Percentiles rank a stretch among this genome's conserved stretches.
Evolutionary conservation across 345 rosid genomes (phyloP).

Genomic region (Pistacia atlantica): DNA sequence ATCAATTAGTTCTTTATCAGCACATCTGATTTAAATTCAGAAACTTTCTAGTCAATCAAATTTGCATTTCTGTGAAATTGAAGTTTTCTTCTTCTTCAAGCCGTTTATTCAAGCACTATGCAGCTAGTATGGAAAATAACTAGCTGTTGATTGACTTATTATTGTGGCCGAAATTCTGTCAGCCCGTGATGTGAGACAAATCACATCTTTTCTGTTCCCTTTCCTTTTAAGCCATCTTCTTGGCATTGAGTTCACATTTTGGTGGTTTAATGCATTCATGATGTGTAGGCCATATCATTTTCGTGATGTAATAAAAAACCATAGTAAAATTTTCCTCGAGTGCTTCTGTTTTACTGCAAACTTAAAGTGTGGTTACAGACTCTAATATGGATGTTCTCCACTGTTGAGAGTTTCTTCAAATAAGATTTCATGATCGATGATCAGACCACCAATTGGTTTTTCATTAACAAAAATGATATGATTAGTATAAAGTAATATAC

Average conservation of each 20-base stretch:
- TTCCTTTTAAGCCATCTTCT: not conserved
- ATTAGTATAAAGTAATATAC: too few species aligned
- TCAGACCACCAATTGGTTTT: not conserved
- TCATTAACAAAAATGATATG: too few species aligned
- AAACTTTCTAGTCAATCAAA: not conserved
- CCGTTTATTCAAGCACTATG: not conserved
- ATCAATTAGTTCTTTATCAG: constrained; percentile 5
- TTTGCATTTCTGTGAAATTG: not conserved
- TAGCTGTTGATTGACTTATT: not conserved
- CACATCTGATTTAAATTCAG: not conserved
- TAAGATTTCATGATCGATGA: not conserved
- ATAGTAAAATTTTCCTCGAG: not conserved
- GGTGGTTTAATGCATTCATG: not conserved
- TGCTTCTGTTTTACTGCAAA: too few species aligned
- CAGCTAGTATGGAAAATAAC: not conserved
- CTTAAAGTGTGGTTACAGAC: not conserved
- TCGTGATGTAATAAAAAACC: too few species aligned
- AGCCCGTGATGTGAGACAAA: not conserved
- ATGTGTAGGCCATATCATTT: not conserved
- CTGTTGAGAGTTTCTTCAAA: not conserved
- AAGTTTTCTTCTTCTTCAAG: not conserved
- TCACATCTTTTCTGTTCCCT: not conserved
- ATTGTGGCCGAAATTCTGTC: not conserved
- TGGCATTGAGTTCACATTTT: not conserved
- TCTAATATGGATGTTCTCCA: not conserved